phyloP scores from a whole-genome alignment of 2,329 filamentous ascomycete species.

The Rutstroemia sp. region DNA sequence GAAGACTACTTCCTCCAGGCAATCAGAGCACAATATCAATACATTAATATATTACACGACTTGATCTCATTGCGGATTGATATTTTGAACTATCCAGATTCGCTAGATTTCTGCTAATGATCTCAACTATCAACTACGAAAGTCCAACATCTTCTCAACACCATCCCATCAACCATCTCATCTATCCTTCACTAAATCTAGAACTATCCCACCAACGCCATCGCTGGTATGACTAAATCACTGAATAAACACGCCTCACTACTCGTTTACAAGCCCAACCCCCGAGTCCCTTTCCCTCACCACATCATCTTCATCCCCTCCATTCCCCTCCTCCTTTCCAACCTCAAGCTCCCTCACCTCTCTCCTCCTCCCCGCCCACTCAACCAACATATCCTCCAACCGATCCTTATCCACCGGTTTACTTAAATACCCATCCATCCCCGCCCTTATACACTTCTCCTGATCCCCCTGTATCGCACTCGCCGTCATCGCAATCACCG shows the following conservation, averaged over 20 bases:
- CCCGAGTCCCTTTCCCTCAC: not conserved
- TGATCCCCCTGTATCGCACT: slow-evolving; percentile 41
- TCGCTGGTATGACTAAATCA: not conserved
- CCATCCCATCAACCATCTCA: no score
- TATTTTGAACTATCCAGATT: no score
- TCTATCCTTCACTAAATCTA: no score
- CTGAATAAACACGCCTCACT: not conserved
- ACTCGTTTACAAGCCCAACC: not conserved
- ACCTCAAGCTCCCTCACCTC: not conserved
- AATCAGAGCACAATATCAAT: no score
- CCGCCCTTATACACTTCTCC: slow-evolving; percentile 42
- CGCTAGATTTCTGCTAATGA: no score
- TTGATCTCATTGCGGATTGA: no score
- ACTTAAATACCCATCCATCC: slow-evolving; percentile 45
- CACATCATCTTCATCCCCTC: not conserved
- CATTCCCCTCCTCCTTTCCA: not conserved
- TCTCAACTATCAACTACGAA: no score
- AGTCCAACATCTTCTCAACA: no score
- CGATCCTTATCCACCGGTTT: slow-evolving; percentile 36
- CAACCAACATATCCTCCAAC: slow-evolving; percentile 21
- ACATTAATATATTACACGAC: no score
- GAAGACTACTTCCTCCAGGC: no score
- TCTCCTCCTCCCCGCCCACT: slow-evolving; percentile 17
- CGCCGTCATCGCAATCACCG: slow-evolving; percentile 44
- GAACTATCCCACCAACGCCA: no score